Conservation (phyloP, 202 grass and related monocot species). For the Bolboschoenoplectus hybrid region DNA sequence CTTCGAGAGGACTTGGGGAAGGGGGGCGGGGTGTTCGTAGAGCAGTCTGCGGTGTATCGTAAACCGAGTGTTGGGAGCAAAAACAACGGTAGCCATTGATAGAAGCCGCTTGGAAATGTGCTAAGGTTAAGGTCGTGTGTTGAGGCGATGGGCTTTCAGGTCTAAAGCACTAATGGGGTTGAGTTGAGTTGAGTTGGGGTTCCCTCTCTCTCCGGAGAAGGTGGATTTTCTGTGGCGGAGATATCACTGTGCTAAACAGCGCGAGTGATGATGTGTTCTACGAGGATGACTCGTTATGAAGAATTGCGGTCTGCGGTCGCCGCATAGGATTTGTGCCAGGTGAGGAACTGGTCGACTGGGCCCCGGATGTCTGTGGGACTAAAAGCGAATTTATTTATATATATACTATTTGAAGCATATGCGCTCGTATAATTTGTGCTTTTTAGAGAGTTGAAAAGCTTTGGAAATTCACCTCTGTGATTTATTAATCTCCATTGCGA, state of each 20-base stretch:
- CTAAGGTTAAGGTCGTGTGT: constrained; percentile 10
- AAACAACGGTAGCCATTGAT: constrained; percentile 42
- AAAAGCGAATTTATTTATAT: background rate
- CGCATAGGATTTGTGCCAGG: background rate
- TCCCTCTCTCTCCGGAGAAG: background rate
- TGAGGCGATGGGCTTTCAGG: background rate
- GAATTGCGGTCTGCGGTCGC: background rate
- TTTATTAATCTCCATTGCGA: background rate
- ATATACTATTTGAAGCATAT: background rate
- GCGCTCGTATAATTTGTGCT: background rate
- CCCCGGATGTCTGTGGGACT: background rate
- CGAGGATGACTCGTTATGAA: background rate
- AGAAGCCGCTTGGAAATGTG: constrained; percentile 28
- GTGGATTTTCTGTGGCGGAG: background rate
- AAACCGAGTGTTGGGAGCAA: constrained; percentile 24
- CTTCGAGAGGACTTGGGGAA: background rate
- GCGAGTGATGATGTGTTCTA: too few species aligned
- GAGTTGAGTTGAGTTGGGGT: background rate
- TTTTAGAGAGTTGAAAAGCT: background rate
- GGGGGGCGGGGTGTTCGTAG: background rate
- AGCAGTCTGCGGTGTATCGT: constrained; percentile 27
- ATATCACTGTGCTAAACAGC: background rate
- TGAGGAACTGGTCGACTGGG: background rate
- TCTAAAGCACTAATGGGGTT: constrained; percentile 18
- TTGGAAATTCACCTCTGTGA: background rate